phyloP scores from a whole-genome alignment of 257 asterid species.

The Marsdenia floribunda region DNA sequence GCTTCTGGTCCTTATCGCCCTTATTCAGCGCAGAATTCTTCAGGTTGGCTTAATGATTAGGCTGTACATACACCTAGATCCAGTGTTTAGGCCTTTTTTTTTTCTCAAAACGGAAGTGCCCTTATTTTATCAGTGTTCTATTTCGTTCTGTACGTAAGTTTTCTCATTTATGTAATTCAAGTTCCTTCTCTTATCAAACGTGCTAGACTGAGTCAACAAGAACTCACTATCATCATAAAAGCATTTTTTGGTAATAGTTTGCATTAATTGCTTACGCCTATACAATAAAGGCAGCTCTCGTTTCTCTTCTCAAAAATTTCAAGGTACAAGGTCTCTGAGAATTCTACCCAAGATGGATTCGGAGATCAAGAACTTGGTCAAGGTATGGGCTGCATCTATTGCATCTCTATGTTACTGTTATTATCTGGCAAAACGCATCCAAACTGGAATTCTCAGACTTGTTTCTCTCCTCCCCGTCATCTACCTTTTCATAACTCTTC shows the following conservation, averaged over 20 bases:
- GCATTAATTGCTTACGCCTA: conserved; percentile 7
- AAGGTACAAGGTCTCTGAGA: too few relatives aligned
- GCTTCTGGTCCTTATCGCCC: conserved; percentile 46
- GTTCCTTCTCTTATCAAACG: conserved; percentile 35
- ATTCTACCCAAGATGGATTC: conserved; percentile 19
- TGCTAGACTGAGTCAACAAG: too few relatives aligned
- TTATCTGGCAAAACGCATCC: conserved; percentile 11
- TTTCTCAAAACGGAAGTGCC: background rate
- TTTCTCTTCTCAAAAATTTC: too few relatives aligned
- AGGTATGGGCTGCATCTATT: conserved; percentile 13
- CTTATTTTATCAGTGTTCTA: too few relatives aligned
- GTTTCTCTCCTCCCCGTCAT: conserved; percentile 45
- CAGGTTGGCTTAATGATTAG: conserved; percentile 78
- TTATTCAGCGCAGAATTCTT: conserved; percentile 35
- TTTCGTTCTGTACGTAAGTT: background rate
- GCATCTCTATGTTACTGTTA: conserved; percentile 14
- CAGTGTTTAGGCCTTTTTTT: background rate
- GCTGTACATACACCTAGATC: background rate
- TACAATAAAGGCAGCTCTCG: conserved; percentile 25
- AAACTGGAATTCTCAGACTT: conserved; percentile 24
- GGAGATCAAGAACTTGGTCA: conserved; percentile 13
- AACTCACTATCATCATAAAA: too few relatives aligned
- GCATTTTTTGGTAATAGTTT: too few relatives aligned
- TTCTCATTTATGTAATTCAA: conserved; percentile 27
- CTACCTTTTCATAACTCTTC: conserved; percentile 51